These are phyloP conservation scores for Ceratocystis smalleyi DNA, from an alignment of 2,329 filamentous ascomycete genomes.

Conservation along the genomic window DNA sequence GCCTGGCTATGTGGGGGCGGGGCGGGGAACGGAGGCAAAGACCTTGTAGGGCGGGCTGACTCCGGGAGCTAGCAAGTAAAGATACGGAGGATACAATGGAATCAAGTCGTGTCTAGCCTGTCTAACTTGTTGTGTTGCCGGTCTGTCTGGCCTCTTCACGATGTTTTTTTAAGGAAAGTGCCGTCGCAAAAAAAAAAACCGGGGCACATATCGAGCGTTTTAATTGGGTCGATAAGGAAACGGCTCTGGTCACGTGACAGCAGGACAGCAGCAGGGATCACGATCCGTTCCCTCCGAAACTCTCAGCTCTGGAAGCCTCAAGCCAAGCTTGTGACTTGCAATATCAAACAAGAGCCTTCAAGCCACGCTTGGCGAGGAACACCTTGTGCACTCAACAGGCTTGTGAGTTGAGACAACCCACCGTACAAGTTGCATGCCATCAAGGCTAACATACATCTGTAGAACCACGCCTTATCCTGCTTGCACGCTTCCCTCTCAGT, in stretches of 20 bases:
- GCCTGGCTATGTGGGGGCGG: neutral
- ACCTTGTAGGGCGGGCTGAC: neutral
- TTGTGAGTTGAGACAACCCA: neutral
- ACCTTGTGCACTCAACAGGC: neutral
- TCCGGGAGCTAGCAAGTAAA: neutral
- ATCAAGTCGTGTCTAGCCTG: too few relatives aligned
- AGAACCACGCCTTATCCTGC: neutral
- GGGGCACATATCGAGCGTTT: neutral
- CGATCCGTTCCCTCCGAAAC: neutral
- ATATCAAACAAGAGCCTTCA: too few relatives aligned
- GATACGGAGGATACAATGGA: too few relatives aligned
- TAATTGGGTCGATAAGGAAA: neutral
- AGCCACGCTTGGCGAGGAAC: neutral
- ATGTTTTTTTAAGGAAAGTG: neutral
- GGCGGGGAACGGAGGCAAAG: neutral
- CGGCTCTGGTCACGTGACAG: neutral
- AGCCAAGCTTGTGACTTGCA: too few relatives aligned
- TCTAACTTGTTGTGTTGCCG: neutral
- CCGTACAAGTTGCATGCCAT: neutral
- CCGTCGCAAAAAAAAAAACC: slow-evolving; percentile 3
- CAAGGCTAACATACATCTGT: neutral
- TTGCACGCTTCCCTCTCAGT: neutral
- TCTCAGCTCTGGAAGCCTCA: neutral
- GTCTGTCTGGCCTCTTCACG: neutral
- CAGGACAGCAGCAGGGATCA: neutral